Evolutionary conservation across 768 basidiomycete species (phyloP), one percentile per base, ranked within the genome.

Genomic region (Pleurotus sapidus): DNA sequence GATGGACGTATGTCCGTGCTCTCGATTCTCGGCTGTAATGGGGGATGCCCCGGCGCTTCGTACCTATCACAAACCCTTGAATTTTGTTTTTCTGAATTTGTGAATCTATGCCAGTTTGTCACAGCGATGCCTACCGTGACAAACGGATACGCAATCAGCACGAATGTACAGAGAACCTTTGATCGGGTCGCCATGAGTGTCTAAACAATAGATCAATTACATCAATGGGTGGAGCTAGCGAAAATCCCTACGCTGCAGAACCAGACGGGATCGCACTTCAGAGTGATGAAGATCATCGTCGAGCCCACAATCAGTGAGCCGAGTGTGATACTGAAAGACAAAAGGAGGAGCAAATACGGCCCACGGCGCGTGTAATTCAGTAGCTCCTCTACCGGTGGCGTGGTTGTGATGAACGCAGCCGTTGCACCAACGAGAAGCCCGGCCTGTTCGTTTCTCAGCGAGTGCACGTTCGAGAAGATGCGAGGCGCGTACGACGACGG

Each of bases 51-150:
- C 20, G 3, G 20, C 20, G 20, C 20, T 20, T 20, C 20, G 20
- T 20, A 20, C 20, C 20, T 20, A 20, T 20, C 20, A 20, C 20
- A 20, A 20, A 20, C 20, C 20, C 20, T 20, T 20, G 20, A 20
- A 20, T 20, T 20, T 20, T 3, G 1, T 20, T 20, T 20, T 20
- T 3, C 3, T 20, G 20, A 20, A 20, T 20, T 20, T 20, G 20
- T 20, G 20, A 20, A 20, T 20, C 20, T 3, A 20, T 20, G 20
- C 20, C 20, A 20, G 17, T 14, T 34, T 12, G n/a, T n/a, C n/a
- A n/a, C n/a, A n/a, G n/a, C n/a, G 34, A 50, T 34, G 15, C 70
- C 89, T 59, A 64, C 94, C 91, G 79, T 79, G 43, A 98, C 86
- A 15, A 99, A 43, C 5, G 42, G 42, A 20, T 43, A 43, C 1